A percentile compares a stretch with the other conserved stretches of the same genome.
Conservation (phyloP, 768 basidiomycete genomes). For the Inosperma sp. region DNA sequence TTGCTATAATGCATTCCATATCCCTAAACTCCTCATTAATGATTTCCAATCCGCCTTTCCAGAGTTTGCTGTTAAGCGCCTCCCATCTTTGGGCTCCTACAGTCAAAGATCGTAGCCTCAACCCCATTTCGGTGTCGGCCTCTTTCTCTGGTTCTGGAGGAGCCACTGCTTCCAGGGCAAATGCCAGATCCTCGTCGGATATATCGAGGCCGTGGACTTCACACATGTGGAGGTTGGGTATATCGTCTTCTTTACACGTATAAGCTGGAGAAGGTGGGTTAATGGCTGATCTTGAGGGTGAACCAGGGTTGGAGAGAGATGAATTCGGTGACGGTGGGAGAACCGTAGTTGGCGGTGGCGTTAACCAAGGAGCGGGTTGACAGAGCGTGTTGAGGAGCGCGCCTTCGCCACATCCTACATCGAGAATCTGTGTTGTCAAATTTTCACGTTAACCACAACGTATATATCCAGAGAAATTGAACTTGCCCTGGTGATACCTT, state of each 20-base stretch:
- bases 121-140: slow-evolving; percentile 12
- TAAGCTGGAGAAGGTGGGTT: slow-evolving; percentile 23
- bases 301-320: slow-evolving; percentile 18
- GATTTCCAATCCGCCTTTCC: slow-evolving; percentile 68
- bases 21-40: slow-evolving; percentile 63
- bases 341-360: slow-evolving; percentile 36
- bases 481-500: slow-evolving; percentile 50
- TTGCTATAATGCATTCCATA: slow-evolving; percentile 59
- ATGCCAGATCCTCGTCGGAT: slow-evolving; percentile 45
- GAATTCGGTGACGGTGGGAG: slow-evolving; percentile 29
- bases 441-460: not conserved
- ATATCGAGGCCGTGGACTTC: slow-evolving; percentile 70
- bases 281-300: slow-evolving; percentile 10
- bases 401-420: slow-evolving; percentile 84
- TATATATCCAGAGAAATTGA: not conserved
- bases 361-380: slow-evolving; percentile 70
- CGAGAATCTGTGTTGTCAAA: slow-evolving; percentile 52
- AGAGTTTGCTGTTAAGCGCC: slow-evolving; percentile 57
- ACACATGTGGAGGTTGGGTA: slow-evolving; percentile 53
- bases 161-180: slow-evolving; percentile 46
- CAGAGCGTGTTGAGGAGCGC: slow-evolving; percentile 63
- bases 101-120: slow-evolving; percentile 20
- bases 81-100: slow-evolving; percentile 58
- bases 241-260: slow-evolving; percentile 38
- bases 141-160: slow-evolving; percentile 35